Evolutionary conservation across 805 yeast species (phyloP), one percentile per base, ranked within the genome.

Genomic region (Candida chauliodis): DNA sequence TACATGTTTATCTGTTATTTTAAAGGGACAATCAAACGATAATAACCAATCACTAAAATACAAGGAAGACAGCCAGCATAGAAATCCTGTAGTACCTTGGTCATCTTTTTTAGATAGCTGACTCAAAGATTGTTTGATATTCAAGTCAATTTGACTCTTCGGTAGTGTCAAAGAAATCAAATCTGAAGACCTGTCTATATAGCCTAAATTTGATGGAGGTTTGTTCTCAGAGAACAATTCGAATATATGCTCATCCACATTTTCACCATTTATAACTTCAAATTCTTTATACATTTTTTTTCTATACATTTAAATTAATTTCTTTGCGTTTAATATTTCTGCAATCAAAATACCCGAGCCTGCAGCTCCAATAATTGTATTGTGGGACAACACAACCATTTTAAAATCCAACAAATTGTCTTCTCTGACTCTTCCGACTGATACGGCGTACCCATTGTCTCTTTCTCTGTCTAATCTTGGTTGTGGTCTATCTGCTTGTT

Each of bases 281-380:
- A 60, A 29, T 15, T 24, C 20, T 8, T 22, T 22, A 41, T 17
- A 26, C 38, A 18, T 19, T 7, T 34, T 22, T 22, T 5, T 24
- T 9, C 30, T 14, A 32, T 32, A 13, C 7, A 15, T 4, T 16
- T 75, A 89, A 46, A 91, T 74, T 49, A 87, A 63, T 44, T 78
- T 74, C 69, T 84, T 89, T 43, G 90, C 90, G 43, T 76, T 64
- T 52, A 93, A 73, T 39, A 89, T 73, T 71, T 93, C 99, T 37
- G 95, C 99, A 59, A 93, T 93, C 63, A 93, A 78, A 44, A 93
- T 75, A 63, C 99, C 99, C 7, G 97, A 84, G 60, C 99, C 99
- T 18, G 99, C 99, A 56, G 99, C 99, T 57, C 99, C 99, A 50
- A 93, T 87, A 53, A 93, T 77, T 39, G 99, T 93, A 75, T 93